Evolutionary conservation across 371 early-diverging fungal genomes (phyloP), one percentile per base, ranked within the genome.

Genomic region (Encephalitozoon cuniculi): DNA sequence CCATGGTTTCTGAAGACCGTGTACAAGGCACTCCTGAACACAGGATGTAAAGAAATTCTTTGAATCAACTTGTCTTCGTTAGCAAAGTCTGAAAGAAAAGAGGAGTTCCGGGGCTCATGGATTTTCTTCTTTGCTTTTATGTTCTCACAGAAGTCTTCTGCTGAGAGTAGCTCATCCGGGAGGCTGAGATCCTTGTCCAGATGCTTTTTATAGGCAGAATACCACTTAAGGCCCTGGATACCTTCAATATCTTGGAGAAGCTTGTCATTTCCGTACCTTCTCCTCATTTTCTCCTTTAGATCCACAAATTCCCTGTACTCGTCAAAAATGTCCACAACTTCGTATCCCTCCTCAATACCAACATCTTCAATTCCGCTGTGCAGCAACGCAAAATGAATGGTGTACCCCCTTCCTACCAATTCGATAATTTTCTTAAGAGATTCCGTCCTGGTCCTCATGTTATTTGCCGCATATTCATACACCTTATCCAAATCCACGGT

Each of bases 281-380:
- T 25, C 23, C 18, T n/a, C 43, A 65, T 43, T n/a, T 43, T 40
- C n/a, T 23, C 26, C 23, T 65, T 41, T 39, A 43, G 11, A 0
- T 15, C 15, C 3, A 15, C 11, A 52, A 73, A 75, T 9, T 64
- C 75, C 37, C 30, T 64, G 39, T 74, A 74, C 21, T 76, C 77
- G 51, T 66, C 26, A 18, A 76, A 46, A 64, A 76, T 26, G 40
- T 65, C 54, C 18, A 51, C 39, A 32, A 76, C 39, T 32, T 37
- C 34, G 43, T 72, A 72, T 25, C 28, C 54, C 4, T 55, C 59
- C 30, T 71, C 73, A 30, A 76, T 46, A 2, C 49, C 49, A 40
- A 72, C 12, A 4, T n/a, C 59, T 59, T 59, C 59, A 34, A 59
- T 37, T 15, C 37, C 54, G 25, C 6, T 32, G 59, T 76, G 73